Evolutionary conservation across 768 basidiomycete species (phyloP), one percentile per base, ranked within the genome.

Genomic region (Neoboletus subvelutipes): DNA sequence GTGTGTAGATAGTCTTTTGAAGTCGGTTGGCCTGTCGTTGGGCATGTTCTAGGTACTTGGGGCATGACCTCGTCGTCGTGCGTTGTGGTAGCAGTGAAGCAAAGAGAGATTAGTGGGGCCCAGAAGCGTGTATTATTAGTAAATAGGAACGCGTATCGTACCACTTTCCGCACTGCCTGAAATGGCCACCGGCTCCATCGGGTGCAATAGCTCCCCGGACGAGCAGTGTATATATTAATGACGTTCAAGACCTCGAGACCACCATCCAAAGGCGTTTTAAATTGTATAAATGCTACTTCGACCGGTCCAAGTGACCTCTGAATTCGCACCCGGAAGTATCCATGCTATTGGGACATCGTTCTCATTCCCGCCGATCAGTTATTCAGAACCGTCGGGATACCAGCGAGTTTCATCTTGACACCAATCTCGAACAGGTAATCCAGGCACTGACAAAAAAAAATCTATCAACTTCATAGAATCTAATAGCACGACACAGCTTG

Each of bases 341-440:
- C 37, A 41, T 11, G 2, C 24, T 22, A 17, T 20, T 24, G 20
- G 34, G 22, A 31, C 20, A 29, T 28, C 3, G 28, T 28, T 28
- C 28, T 28, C 5, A 28, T 36, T 8, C 12, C 1, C 15, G n/a
- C n/a, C n/a, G n/a, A 15, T 71, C 49, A 62, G 34, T 57, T 54
- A 24, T 67, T 68, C 45, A 74, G 51, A n/a, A 77, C 75, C 1
- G 84, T 83, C 7, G 78, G 78, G 10, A 88, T 63, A 2, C 83
- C 83, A 0, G 84, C 84, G 39, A 83, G 71, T 66, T 82, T 87
- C 88, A 90, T 90, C 73, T 88, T 90, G 52, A 92, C 90, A 12
- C 83, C 87, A 49, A 94, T 85, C 69, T 95, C 93, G 63, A 94
- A 92, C 18, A 95, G 78, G 72, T 94, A 95, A 68, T 95, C 93